Evolutionary conservation across 768 basidiomycete species (phyloP).

Genomic region (Termitomyces sp.): DNA sequence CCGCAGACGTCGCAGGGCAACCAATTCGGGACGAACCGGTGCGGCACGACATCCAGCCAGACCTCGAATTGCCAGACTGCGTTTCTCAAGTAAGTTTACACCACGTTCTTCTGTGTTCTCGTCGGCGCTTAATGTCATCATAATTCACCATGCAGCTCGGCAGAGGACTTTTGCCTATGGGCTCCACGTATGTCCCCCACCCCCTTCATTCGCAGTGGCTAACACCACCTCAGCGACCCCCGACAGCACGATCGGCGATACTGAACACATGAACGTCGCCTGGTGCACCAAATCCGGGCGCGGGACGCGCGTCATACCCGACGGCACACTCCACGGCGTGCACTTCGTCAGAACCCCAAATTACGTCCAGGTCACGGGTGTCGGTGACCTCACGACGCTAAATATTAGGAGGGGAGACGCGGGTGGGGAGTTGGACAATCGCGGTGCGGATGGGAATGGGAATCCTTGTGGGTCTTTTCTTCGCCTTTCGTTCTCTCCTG

Average conservation of each 20-base stretch:
- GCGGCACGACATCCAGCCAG: slow-evolving; percentile 52
- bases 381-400: slow-evolving; percentile 65
- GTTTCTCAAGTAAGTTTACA: slow-evolving; percentile 46
- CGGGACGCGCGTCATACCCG: slow-evolving; percentile 69
- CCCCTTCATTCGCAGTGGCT: not conserved
- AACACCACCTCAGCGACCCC: slow-evolving; percentile 11
- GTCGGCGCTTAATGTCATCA: too few species aligned
- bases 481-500: not conserved
- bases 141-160: slow-evolving; percentile 31
- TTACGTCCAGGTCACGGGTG: slow-evolving; percentile 58
- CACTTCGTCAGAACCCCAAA: slow-evolving; percentile 63
- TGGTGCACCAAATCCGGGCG: slow-evolving; percentile 73
- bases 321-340: slow-evolving; percentile 58
- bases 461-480: slow-evolving; percentile 30
- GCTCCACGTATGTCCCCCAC: slow-evolving; percentile 38
- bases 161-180: slow-evolving; percentile 69
- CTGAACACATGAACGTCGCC: slow-evolving; percentile 63
- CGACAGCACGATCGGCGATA: slow-evolving; percentile 54
- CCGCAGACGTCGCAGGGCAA: slow-evolving; percentile 49
- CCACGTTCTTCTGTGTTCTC: slow-evolving; percentile 7
- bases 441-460: slow-evolving; percentile 58
- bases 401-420: slow-evolving; percentile 49
- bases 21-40: slow-evolving; percentile 63
- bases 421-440: slow-evolving; percentile 70
- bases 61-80: slow-evolving; percentile 66